Conservation (phyloP, 352 stramenopile genomes). For the Pythium brachiatum region DNA sequence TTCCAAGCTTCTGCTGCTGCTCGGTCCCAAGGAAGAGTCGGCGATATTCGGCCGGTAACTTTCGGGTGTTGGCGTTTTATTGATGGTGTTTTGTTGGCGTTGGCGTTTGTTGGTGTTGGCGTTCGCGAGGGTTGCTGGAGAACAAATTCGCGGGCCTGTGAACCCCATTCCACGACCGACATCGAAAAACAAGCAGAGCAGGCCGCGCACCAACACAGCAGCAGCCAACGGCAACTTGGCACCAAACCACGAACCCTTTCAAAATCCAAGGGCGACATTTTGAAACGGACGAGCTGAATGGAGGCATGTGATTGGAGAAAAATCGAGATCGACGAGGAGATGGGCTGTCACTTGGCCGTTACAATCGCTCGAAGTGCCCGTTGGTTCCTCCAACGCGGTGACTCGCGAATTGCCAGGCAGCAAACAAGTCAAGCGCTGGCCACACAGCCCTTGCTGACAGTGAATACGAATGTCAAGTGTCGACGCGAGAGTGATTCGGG, state of each 20-base stretch:
- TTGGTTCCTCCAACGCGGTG: constrained; percentile 1
- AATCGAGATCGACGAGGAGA: constrained; percentile 11
- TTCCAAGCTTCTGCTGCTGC: constrained; percentile 1
- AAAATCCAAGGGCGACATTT: constrained; percentile 1
- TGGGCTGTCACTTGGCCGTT: constrained; percentile 11
- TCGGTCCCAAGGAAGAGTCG: constrained; percentile 8
- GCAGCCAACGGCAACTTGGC: constrained; percentile 8
- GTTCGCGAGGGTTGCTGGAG: neutral
- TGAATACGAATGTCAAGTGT: constrained; percentile 13
- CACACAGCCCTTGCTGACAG: neutral
- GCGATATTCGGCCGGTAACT: neutral
- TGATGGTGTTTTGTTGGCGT: neutral
- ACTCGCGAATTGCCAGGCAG: neutral
- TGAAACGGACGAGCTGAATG: constrained; percentile 22
- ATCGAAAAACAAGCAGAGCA: neutral
- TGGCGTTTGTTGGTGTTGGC: constrained; percentile 3
- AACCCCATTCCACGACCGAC: constrained; percentile 20
- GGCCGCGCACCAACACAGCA: constrained; percentile 5
- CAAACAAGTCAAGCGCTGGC: neutral
- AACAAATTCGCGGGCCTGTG: neutral
- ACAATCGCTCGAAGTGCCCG: constrained; percentile 9
- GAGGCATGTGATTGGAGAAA: constrained; percentile 14
- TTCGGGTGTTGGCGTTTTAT: constrained; percentile 4
- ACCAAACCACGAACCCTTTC: neutral
- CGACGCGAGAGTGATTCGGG: constrained; percentile 16